Percentiles rank a stretch among this genome's conserved stretches.
These are phyloP conservation scores for Debaryomyces fabryi DNA, from an alignment of 1,139 yeast genomes.

Conservation along the genomic window DNA sequence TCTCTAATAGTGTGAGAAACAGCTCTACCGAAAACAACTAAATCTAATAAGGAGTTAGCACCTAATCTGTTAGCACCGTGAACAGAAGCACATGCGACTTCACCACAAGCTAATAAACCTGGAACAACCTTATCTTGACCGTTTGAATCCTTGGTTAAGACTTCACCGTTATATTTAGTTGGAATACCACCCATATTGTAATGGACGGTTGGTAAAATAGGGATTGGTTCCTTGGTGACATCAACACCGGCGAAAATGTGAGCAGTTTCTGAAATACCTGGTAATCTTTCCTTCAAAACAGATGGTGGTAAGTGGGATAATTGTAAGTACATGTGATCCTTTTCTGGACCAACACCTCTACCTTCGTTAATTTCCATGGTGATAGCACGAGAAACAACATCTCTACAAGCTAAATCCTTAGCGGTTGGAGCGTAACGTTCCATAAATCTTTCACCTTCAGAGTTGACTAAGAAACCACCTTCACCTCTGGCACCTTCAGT, in stretches of 20 bases:
- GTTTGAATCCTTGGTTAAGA: conserved; percentile 74
- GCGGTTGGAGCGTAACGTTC: conserved; percentile 99
- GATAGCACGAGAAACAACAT: conserved; percentile 97
- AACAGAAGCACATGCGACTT: conserved; percentile 98
- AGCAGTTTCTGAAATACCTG: conserved; percentile 99
- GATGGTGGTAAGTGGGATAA: conserved; percentile 91
- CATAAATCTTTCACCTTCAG: conserved; percentile 99
- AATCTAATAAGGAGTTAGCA: conserved; percentile 94
- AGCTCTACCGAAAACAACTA: conserved; percentile 98
- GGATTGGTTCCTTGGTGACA: conserved; percentile 98
- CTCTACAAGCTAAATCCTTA: conserved; percentile 97
- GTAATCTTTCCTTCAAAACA: conserved; percentile 92
- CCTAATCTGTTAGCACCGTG: conserved; percentile 99
- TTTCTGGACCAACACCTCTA: conserved; percentile 96
- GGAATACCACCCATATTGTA: conserved; percentile 99
- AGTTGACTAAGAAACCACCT: conserved; percentile 95
- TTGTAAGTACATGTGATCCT: conserved; percentile 95
- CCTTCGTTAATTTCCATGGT: conserved; percentile 99
- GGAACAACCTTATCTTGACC: conserved; percentile 93
- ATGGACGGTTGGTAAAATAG: conserved; percentile 97
- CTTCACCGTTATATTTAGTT: conserved; percentile 97
- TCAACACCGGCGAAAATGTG: conserved; percentile 98
- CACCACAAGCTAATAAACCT: conserved; percentile 97
- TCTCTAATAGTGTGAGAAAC: conserved; percentile 91
- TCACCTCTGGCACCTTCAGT: conserved; percentile 99